Evolutionary conservation across 108 stramenopile genomes (phyloP), one percentile per base, ranked within the genome.

Genomic region (Aurantiochytrium sp.): DNA sequence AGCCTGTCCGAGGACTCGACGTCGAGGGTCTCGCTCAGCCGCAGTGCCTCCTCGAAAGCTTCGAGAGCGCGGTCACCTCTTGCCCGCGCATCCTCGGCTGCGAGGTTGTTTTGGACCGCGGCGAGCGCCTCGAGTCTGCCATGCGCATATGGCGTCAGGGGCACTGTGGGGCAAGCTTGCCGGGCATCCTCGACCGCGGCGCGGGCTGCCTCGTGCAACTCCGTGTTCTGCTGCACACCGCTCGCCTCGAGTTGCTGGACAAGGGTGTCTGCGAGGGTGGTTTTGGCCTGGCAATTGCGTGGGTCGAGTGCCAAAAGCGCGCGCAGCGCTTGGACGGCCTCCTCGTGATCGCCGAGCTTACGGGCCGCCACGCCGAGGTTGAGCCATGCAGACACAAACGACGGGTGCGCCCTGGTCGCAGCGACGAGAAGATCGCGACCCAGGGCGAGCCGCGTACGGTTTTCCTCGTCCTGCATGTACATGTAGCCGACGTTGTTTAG

Each of bases 401-500:
- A 4, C 6, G 65, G 68, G 4, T 87, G 31, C 19, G 19, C 10
- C 4, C 31, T 24, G 10, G 39, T 87, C 1, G 87, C 87, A 10
- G 12, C 24, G 8, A 34, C 5, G 8, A 87, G 88, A 24, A 45
- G 21, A 4, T 87, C 69, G 17, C 27, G 27, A 8, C 87, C 87
- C 42, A n/a, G 88, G 4, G 10, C 27, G 24, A 81, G 30, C 24
- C 24, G 10, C 39, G 39, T 48, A 24, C 8, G 45, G 39, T 81
- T 48, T 3, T 6, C 8, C 6, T 4, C 45, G 12, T 81, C 24
- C 55, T 87, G 55, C 55, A 87, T 59, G 8, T 68, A 73, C 27
- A 68, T 52, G 50, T 87, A 36, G 4, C 36, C 87, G 5, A 68
- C 24, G 34, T 87, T 87, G 87, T 86, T 87, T 36, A 87, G 5